Conservation (phyloP, 2,329 filamentous ascomycete species). For the Fusarium sp. region DNA sequence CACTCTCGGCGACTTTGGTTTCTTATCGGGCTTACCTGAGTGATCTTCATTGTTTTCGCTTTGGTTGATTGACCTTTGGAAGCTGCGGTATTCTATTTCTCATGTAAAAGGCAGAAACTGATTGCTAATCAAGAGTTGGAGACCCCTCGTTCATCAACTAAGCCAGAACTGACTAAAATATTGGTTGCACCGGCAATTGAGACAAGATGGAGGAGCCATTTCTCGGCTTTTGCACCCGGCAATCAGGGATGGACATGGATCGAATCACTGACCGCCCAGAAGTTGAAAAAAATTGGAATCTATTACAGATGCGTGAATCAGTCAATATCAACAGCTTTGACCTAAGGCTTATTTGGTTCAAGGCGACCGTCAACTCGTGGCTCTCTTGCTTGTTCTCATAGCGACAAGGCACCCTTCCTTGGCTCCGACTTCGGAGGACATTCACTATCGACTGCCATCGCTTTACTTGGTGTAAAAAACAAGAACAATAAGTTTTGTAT, state of each 20-base stretch:
- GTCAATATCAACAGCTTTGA: background rate
- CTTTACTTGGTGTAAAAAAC: background rate
- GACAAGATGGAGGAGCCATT: background rate
- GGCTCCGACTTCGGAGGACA: slow-evolving; percentile 14
- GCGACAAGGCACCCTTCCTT: background rate
- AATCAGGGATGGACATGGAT: background rate
- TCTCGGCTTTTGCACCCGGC: slow-evolving; percentile 12
- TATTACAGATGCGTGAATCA: background rate
- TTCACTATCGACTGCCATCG: slow-evolving; percentile 5
- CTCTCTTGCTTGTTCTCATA: background rate
- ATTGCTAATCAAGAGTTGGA: slow-evolving; percentile 29
- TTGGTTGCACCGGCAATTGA: slow-evolving; percentile 12
- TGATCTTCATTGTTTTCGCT: slow-evolving; percentile 48
- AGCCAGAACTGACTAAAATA: slow-evolving; percentile 15
- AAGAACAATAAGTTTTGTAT: no score
- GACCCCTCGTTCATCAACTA: slow-evolving; percentile 23
- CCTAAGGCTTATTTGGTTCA: background rate
- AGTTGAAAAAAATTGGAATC: background rate
- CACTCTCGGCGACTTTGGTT: background rate
- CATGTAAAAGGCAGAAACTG: slow-evolving; percentile 12
- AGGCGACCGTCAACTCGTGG: background rate
- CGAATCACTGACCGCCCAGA: background rate
- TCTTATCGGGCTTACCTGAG: slow-evolving; percentile 37
- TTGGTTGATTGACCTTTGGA: slow-evolving; percentile 21
- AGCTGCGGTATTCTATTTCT: slow-evolving; percentile 15